Base-by-base conservation (phyloP, 2,329 filamentous ascomycete species). In the Colletotrichum caudatum region DNA sequence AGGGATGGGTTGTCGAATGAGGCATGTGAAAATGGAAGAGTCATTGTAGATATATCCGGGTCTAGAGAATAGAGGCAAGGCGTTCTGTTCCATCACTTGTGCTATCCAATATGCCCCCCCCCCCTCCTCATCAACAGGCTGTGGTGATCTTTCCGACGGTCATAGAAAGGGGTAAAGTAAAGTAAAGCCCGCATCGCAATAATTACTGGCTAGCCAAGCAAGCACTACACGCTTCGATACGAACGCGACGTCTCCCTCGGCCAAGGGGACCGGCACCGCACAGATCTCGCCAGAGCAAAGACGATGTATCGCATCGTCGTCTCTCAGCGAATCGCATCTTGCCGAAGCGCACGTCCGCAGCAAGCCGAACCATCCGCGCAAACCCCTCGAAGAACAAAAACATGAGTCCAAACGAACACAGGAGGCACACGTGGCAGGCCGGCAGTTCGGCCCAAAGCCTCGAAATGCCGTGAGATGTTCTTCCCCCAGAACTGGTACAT, bases 1-100 rank as follows among this genome's bases (percentile, higher is more conserved):
- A 89, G 75, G 93, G 92, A 0, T 97, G 94, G 94, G 87, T 92
- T 74, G 88, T 93, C 72, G 91, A 87, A 74, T 89, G 33, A 69
- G 37, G 23, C 20, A 35, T 54, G 41, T 37, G 54, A 33, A 58
- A 58, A 41, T 33, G 3, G 29, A 68, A 58, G 58, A 39, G 35
- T 23, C 14, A n/a, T 33, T 46, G 51, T 56, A 56, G 14, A 23
- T 26, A 56, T 44, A 46, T 44, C 37, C 11, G 41, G 11, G 18
- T 18, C 26, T 54, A 56, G 20, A 46, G 50, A 64, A 64, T 56
- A 44, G 20, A 56, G 23, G 23, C 48, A 35, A 46, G 37, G n/a
- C 35, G 26, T 56, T 64, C 50, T 41, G 35, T 35, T 16, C 51
- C 54, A 44, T 39, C 44, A 44, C 11, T 37, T 61, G n/a, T 11